Evolutionary conservation across 192 early-diverging fungal genomes (phyloP).

Genomic region (Chytriomyces sp.): DNA sequence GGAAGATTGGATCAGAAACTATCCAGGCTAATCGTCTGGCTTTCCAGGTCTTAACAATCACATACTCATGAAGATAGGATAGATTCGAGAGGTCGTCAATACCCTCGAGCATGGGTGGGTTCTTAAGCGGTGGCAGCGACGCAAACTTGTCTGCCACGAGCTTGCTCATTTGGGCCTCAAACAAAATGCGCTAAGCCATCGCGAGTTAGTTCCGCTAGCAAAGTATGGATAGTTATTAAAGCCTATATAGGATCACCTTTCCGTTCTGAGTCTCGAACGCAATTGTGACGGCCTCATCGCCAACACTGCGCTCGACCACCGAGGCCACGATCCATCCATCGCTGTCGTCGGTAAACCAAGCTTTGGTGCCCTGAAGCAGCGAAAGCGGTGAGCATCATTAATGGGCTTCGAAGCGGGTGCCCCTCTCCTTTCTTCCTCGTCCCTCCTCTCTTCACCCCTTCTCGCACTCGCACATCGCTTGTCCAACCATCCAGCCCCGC

Average conservation of each 20-base stretch:
- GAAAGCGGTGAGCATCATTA: background rate
- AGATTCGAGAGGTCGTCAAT: slow-evolving; percentile 90
- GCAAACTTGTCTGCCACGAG: slow-evolving; percentile 61
- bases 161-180: slow-evolving; percentile 68
- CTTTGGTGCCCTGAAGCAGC: slow-evolving; percentile 53
- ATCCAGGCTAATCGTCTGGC: slow-evolving; percentile 26
- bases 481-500: too few relatives aligned
- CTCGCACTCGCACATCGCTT: too few relatives aligned
- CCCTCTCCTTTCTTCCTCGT: too few relatives aligned
- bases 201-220: background rate
- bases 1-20: background rate
- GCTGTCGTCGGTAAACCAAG: slow-evolving; percentile 83
- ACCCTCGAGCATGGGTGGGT: slow-evolving; percentile 61
- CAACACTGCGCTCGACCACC: slow-evolving; percentile 53
- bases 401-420: too few relatives aligned
- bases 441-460: too few relatives aligned
- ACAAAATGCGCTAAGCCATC: slow-evolving; percentile 60
- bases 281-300: slow-evolving; percentile 59
- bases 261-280: slow-evolving; percentile 59
- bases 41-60: background rate
- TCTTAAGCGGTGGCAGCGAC: slow-evolving; percentile 84
- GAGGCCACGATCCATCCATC: slow-evolving; percentile 79
- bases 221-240: background rate
- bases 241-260: slow-evolving; percentile 47
- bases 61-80: slow-evolving; percentile 89